Conservation (phyloP, 2,329 filamentous ascomycete genomes). For the Microsporum canis region DNA sequence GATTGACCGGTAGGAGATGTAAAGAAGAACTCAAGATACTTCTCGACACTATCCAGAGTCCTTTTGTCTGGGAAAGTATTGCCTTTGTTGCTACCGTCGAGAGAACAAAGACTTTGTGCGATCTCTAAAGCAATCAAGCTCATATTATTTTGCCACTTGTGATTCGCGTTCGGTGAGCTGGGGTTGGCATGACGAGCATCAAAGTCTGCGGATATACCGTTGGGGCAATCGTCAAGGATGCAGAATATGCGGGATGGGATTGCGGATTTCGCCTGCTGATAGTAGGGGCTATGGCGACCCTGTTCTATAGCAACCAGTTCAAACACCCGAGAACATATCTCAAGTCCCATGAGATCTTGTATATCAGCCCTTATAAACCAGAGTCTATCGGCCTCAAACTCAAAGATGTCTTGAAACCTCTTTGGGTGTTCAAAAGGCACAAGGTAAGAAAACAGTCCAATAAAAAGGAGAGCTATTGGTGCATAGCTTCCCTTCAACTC, state of each 20-base stretch:
- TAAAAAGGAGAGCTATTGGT: constrained; percentile 35
- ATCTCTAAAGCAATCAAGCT: constrained; percentile 34
- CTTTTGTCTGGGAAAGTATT: constrained; percentile 21
- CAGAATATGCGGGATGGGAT: constrained; percentile 32
- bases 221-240: constrained; percentile 18
- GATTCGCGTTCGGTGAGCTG: neutral
- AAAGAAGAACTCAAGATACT: constrained; percentile 26
- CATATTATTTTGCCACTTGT: constrained; percentile 26
- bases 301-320: constrained; percentile 26
- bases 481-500: constrained; percentile 21
- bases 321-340: constrained; percentile 45
- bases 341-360: constrained; percentile 43
- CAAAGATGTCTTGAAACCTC: constrained; percentile 45
- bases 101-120: constrained; percentile 21
- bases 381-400: constrained; percentile 46
- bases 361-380: constrained; percentile 43
- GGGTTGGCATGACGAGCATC: neutral
- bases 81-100: constrained; percentile 9
- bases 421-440: constrained; percentile 27
- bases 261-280: constrained; percentile 24
- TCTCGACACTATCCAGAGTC: constrained; percentile 26
- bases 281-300: constrained; percentile 22
- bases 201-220: neutral
- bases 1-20: constrained; percentile 25
- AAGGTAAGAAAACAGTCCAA: constrained; percentile 36